Evolutionary conservation across 2,329 filamentous ascomycete genomes (phyloP).

Genomic region (Venturia carpophila): DNA sequence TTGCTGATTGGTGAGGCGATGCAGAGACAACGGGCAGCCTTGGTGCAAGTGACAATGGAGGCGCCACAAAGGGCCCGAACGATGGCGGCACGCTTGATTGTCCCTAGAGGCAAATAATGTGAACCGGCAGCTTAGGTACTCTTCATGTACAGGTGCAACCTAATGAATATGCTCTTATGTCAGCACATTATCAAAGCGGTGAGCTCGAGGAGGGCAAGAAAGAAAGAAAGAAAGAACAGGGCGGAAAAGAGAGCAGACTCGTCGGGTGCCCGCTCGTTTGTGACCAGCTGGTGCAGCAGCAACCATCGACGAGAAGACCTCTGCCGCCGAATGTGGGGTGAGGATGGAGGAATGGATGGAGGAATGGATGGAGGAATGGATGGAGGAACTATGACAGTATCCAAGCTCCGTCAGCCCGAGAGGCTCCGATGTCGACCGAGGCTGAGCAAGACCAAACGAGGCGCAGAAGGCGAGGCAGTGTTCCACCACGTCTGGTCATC

Average conservation of each 20-base stretch:
- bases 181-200: background rate
- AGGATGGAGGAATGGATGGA: no score
- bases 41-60: background rate
- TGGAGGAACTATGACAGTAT: no score
- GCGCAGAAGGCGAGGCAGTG: background rate
- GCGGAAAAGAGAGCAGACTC: background rate
- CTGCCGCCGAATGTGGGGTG: no score
- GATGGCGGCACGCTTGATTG: background rate
- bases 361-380: no score
- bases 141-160: no score
- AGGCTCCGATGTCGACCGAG: background rate
- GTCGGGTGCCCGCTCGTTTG: no score
- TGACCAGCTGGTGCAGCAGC: no score
- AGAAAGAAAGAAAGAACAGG: background rate
- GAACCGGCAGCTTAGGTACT: no score
- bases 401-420: background rate
- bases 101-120: no score
- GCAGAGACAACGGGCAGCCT: background rate
- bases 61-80: background rate
- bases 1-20: background rate
- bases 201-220: background rate
- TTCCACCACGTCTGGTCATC: background rate
- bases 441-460: constrained; percentile 7
- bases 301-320: no score
- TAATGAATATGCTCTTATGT: no score